phyloP scores from a whole-genome alignment of 495 filamentous ascomycete species.

The Hyaloscypha hepaticicola region DNA sequence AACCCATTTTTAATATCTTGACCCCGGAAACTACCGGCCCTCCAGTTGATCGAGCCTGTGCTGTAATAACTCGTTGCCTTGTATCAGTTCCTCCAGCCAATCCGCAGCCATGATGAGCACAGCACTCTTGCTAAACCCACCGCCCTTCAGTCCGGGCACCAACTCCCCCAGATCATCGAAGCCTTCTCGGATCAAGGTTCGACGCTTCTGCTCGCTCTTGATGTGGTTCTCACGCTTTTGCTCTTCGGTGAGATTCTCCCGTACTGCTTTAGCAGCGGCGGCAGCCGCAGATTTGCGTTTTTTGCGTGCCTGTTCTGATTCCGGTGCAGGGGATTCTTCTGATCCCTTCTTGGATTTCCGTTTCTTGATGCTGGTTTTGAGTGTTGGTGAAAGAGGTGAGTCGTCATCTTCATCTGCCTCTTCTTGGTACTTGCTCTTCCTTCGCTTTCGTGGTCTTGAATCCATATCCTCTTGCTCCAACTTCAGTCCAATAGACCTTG shows the following conservation, averaged over 20 bases:
- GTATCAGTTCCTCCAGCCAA: conserved; percentile 69
- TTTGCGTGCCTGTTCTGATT: conserved; percentile 32
- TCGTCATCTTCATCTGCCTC: conserved; percentile 53
- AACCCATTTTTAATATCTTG: conserved; percentile 10
- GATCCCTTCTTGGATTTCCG: conserved; percentile 35
- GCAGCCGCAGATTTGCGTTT: conserved; percentile 31
- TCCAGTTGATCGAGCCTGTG: conserved; percentile 46
- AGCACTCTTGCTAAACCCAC: conserved; percentile 77
- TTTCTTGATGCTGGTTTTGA: conserved; percentile 32
- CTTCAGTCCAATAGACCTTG: conserved; percentile 35
- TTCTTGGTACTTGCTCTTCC: conserved; percentile 50
- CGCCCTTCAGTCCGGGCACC: conserved; percentile 66
- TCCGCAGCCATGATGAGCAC: conserved; percentile 68
- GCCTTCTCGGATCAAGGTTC: conserved; percentile 73
- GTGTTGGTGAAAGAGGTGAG: conserved; percentile 39
- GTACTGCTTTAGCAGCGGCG: conserved; percentile 44
- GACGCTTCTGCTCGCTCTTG: conserved; percentile 81
- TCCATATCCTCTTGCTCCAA: conserved; percentile 42
- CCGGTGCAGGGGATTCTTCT: conserved; percentile 13
- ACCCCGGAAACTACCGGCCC: conserved; percentile 31
- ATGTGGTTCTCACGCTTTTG: conserved; percentile 90
- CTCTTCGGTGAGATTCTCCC: conserved; percentile 79
- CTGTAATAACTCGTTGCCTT: conserved; percentile 59
- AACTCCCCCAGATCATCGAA: conserved; percentile 71
- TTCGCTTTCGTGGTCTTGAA: conserved; percentile 39